Evolutionary conservation across 106 monocot genomes (phyloP).

Genomic region (Posidonia australis): DNA sequence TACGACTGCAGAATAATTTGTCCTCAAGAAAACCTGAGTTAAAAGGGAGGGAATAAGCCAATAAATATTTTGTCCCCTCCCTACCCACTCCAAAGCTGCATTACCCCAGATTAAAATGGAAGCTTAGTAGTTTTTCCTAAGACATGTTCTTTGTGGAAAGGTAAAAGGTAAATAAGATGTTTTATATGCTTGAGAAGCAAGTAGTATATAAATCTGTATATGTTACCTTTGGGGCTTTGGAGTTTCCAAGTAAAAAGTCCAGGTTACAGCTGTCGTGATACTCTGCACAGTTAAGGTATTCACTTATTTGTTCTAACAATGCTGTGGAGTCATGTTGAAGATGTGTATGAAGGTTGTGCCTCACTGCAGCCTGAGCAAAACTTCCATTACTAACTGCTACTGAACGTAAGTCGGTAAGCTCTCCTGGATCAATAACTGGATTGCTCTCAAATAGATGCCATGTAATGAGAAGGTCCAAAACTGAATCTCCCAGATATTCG

Average conservation of each 20-base stretch:
- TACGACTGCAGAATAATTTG: too few species aligned
- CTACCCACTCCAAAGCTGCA: too few species aligned
- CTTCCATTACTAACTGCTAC: slow-evolving; percentile 80
- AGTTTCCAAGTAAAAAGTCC: not conserved
- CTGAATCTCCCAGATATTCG: slow-evolving; percentile 82
- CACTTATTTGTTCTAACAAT: slow-evolving; percentile 54
- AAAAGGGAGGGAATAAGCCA: too few species aligned
- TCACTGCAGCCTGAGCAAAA: slow-evolving; percentile 66
- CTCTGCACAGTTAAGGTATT: slow-evolving; percentile 33
- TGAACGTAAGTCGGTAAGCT: slow-evolving; percentile 73
- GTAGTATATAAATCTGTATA: too few species aligned
- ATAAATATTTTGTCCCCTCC: too few species aligned
- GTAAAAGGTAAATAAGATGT: too few species aligned
- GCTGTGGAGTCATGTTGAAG: slow-evolving; percentile 66
- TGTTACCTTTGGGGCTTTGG: slow-evolving; percentile 59
- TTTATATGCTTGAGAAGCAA: too few species aligned
- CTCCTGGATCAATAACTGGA: slow-evolving; percentile 59
- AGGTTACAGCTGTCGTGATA: not conserved
- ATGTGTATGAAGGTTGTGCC: slow-evolving; percentile 61
- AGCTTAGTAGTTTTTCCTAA: too few species aligned
- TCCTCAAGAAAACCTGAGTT: too few species aligned
- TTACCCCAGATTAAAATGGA: too few species aligned
- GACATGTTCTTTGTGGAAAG: too few species aligned
- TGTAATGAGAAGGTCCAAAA: slow-evolving; percentile 72
- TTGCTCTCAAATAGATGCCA: slow-evolving; percentile 54